A percentile compares a stretch with the other conserved stretches of the same genome.
These are phyloP conservation scores for Cyclanthera cordifolia DNA, from an alignment of 306 rosid species.

Conservation along the genomic window DNA sequence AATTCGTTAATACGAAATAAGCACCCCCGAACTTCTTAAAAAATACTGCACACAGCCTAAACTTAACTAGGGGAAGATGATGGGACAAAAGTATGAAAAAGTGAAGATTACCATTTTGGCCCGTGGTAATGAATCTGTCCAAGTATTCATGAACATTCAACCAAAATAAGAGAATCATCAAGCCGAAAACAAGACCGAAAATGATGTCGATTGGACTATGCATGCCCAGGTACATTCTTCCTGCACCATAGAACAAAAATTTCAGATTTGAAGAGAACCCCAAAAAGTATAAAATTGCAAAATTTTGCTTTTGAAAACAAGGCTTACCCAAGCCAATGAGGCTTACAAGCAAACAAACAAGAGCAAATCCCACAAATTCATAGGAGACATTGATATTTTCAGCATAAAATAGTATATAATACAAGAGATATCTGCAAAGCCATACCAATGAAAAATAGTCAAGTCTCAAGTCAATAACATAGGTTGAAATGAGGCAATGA, in stretches of 20 bases:
- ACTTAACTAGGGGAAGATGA: neutral
- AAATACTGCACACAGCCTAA: neutral
- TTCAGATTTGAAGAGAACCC: conserved; percentile 12
- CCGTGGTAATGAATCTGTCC: conserved; percentile 59
- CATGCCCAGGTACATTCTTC: conserved; percentile 97
- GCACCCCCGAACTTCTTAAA: neutral
- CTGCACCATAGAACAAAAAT: conserved; percentile 34
- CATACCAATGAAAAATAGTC: conserved; percentile 21
- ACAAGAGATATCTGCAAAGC: conserved; percentile 64
- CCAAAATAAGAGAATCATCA: conserved; percentile 67
- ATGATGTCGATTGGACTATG: conserved; percentile 76
- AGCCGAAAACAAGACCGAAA: conserved; percentile 60
- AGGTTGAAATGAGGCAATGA: neutral
- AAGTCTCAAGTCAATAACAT: conserved; percentile 17
- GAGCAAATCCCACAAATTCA: conserved; percentile 38
- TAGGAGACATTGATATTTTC: conserved; percentile 43
- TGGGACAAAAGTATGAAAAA: neutral
- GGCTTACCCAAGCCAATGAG: conserved; percentile 75
- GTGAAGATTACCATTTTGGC: conserved; percentile 66
- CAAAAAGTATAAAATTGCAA: conserved; percentile 14
- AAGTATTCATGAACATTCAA: conserved; percentile 43
- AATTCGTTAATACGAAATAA: too few relatives aligned
- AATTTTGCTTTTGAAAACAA: conserved; percentile 3
- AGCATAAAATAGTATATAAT: conserved; percentile 48
- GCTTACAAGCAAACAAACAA: conserved; percentile 53